Evolutionary conservation across 306 rosid species (phyloP), one percentile per base, ranked within the genome.

Genomic region (Gynostemma pentaphyllum): DNA sequence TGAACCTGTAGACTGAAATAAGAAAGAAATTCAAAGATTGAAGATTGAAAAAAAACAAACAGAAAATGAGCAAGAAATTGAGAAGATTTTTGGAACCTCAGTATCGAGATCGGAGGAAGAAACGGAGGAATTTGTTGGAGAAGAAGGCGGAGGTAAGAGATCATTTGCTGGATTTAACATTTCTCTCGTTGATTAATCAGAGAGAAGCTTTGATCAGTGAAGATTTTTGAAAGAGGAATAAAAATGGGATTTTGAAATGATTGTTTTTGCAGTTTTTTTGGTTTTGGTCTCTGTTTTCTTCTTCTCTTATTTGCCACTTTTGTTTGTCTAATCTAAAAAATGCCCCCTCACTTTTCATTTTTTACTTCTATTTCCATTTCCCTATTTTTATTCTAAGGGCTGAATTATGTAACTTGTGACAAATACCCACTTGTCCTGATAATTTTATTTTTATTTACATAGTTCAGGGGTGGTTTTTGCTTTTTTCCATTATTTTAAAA

Each of bases 31-130:
- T 64, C 32, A 19, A 13, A 1, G 45, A 29, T 11, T 10, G n/a
- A 12, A 55, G 15, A 49, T 41, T 62, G 40, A 56, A 44, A 59
- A 74, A 9, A 0, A 27, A 71, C 30, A 18, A 53, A 27, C 27
- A 24, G 45, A 14, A 4, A 23, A 1, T 12, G 21, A 71, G 50
- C 3, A 4, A 8, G 61, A 62, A 40, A 36, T n/a, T 9, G 44
- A 36, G 15, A 13, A 21, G 51, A 21, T 0, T 15, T n/a, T 6
- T 18, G 42, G 45, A 3, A 79, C 88, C 88, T 83, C 85, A 5
- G 99, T 92, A 83, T 88, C 99, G 73, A 92, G 90, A 88, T 92
- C 96, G 83, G 99, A 92, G 64, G 99, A 92, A 56, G 96, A 88
- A 55, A 92, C 68, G 70, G 96, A 92, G 28, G 99, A 92, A 57